These are phyloP conservation scores for Saitozyma sp. DNA, from an alignment of 768 basidiomycete genomes.

Conservation along the genomic window DNA sequence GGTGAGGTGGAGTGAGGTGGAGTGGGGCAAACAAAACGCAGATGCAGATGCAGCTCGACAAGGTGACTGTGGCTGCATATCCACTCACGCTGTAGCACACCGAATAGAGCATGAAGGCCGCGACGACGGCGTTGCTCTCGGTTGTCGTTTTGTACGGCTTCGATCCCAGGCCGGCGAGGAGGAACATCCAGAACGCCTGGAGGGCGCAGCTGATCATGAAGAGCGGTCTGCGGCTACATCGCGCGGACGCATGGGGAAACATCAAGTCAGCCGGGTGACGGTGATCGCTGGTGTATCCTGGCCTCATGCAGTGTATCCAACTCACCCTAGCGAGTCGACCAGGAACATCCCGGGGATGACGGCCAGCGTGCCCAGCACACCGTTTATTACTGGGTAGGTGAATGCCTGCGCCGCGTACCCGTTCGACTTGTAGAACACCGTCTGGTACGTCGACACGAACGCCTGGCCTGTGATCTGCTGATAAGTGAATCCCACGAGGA, in stretches of 20 bases:
- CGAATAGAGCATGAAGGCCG: slow-evolving; percentile 8
- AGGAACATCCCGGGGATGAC: too few species aligned
- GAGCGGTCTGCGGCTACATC: slow-evolving; percentile 13
- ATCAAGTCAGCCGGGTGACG: slow-evolving; percentile 7
- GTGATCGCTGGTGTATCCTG: too few species aligned
- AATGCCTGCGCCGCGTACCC: slow-evolving; percentile 16
- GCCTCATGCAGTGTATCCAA: too few species aligned
- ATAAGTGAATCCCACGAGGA: slow-evolving; percentile 8
- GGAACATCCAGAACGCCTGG: background rate
- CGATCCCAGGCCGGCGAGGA: slow-evolving; percentile 12
- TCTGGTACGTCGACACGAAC: slow-evolving; percentile 14
- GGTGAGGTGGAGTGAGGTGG: too few species aligned
- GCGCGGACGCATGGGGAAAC: slow-evolving; percentile 3
- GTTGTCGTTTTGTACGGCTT: slow-evolving; percentile 5
- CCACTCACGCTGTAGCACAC: too few species aligned
- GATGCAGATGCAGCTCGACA: too few species aligned
- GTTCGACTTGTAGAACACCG: slow-evolving; percentile 14
- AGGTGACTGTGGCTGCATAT: too few species aligned
- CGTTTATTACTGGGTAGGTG: slow-evolving; percentile 11
- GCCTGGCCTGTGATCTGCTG: slow-evolving; percentile 15
- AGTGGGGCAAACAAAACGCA: too few species aligned
- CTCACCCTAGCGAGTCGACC: too few species aligned
- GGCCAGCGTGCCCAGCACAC: background rate
- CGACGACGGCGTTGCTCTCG: slow-evolving; percentile 12
- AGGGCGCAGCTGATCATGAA: slow-evolving; percentile 9